Evolutionary conservation across 768 basidiomycete species (phyloP), one percentile per base, ranked within the genome.

Genomic region (Tulasnella sp.): DNA sequence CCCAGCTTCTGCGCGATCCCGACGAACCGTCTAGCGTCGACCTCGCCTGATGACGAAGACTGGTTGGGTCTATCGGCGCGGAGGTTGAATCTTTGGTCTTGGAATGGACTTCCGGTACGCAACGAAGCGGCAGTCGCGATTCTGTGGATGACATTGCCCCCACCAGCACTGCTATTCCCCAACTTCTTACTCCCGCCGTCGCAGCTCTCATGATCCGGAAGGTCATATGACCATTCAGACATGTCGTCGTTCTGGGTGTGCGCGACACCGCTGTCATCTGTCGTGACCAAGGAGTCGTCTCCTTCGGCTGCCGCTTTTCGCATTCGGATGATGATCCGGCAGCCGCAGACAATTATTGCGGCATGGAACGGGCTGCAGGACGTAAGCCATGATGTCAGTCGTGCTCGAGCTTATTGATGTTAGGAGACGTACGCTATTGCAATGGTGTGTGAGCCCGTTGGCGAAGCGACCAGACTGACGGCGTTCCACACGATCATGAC

Each of bases 321-420:
- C 64, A 74, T 58, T 11, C 54, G 73, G 9, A 74, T 58, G 25
- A 74, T 74, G 37, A 74, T 31, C 25, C 54, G 73, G 31, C 73
- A 74, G 34, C 73, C 73, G 15, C 45, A 45, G 37, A 74, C 38
- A 67, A 74, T 74, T 8, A 74, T 74, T 22, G 54, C 36, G 29
- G 45, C 38, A 7, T 37, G 73, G 22, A 74, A 74, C 2, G 54
- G 52, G 6, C 73, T 74, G 36, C 25, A 58, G 52, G 3, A 67
- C n/a, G 29, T n/a, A 17, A 19, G 11, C n/a, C 7, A 49, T 40
- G 19, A 31, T 25, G 67, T 68, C 42, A 70, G 52, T 42, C 22
- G 1, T n/a, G 22, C 34, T 12, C 15, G 25, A 37, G 49, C 17
- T 3, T 4, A 3, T 49, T 8, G 12, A 36, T 42, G 29, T 31